phyloP scores from a whole-genome alignment of 2,329 filamentous ascomycete genomes.

The Fusarium sulawesiense region DNA sequence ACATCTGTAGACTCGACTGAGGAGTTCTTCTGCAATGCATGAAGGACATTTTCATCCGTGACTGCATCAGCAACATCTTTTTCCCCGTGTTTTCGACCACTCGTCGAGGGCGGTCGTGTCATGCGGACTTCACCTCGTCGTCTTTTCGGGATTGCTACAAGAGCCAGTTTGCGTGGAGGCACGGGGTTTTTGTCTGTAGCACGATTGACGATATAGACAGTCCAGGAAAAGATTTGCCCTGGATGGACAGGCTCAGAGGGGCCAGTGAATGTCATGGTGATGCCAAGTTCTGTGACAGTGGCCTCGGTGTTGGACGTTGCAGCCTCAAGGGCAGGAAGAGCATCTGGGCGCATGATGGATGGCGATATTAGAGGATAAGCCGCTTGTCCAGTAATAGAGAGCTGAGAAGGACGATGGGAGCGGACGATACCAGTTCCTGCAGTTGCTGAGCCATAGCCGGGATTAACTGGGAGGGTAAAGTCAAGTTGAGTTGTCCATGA shows the following conservation, averaged over 20 bases:
- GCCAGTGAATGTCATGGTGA: slow-evolving; percentile 79
- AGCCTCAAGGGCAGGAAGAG: slow-evolving; percentile 69
- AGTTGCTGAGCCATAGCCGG: slow-evolving; percentile 66
- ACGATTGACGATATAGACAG: slow-evolving; percentile 80
- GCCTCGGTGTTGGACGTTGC: slow-evolving; percentile 60
- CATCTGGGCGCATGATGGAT: slow-evolving; percentile 68
- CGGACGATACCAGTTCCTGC: slow-evolving; percentile 67
- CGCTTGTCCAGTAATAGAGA: slow-evolving; percentile 68
- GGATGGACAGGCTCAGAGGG: slow-evolving; percentile 67
- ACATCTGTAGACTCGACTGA: slow-evolving; percentile 73
- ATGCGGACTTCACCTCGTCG: slow-evolving; percentile 67
- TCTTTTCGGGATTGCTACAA: slow-evolving; percentile 74
- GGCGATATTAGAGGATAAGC: slow-evolving; percentile 68
- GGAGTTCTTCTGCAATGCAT: slow-evolving; percentile 76
- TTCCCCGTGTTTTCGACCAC: slow-evolving; percentile 51
- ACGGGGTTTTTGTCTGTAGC: slow-evolving; percentile 59
- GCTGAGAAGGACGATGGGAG: slow-evolving; percentile 70
- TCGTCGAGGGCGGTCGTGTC: slow-evolving; percentile 64
- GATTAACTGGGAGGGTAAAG: slow-evolving; percentile 74
- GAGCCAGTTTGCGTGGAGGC: slow-evolving; percentile 73
- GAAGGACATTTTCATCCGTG: slow-evolving; percentile 76
- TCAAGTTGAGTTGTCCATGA: slow-evolving; percentile 76
- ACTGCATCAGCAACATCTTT: slow-evolving; percentile 71
- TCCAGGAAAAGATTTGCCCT: slow-evolving; percentile 77
- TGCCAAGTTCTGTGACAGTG: slow-evolving; percentile 70